phyloP scores from a whole-genome alignment of 345 rosid species.

The Abelmoschus esculentus region DNA sequence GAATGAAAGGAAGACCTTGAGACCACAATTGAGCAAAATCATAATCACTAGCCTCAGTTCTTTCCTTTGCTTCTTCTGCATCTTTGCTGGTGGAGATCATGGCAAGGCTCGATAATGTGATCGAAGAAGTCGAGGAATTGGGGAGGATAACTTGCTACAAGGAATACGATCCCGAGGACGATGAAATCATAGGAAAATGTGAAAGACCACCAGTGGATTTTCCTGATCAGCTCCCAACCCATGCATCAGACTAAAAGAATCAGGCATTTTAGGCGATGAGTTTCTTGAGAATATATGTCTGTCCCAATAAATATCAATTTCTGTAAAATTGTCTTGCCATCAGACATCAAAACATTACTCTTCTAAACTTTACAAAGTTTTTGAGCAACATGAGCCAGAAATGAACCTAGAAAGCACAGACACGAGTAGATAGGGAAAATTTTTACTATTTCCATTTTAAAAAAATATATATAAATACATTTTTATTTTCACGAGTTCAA shows the following conservation, averaged over 20 bases:
- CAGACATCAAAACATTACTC: no score
- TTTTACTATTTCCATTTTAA: no score
- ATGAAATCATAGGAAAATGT: background rate
- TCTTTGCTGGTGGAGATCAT: conserved; percentile 65
- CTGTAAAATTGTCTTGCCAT: no score
- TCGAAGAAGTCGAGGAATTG: conserved; percentile 60
- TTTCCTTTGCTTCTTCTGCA: conserved; percentile 82
- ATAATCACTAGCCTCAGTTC: conserved; percentile 54
- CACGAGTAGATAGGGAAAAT: no score
- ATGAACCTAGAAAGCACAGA: no score
- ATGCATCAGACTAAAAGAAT: background rate
- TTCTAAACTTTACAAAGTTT: no score
- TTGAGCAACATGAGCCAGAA: no score
- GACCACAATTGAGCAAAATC: conserved; percentile 64
- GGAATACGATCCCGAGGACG: conserved; percentile 44
- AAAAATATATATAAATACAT: no score
- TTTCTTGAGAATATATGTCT: background rate
- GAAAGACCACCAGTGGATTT: conserved; percentile 1
- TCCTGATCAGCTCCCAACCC: conserved; percentile 4
- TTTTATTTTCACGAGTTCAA: no score
- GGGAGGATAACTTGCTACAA: conserved; percentile 57
- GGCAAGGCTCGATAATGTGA: conserved; percentile 64
- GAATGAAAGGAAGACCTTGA: conserved; percentile 40
- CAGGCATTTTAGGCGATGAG: background rate
- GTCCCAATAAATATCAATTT: background rate